These are phyloP conservation scores for Verticillium longisporum DNA, from an alignment of 2,329 filamentous ascomycete species.

Conservation along the genomic window DNA sequence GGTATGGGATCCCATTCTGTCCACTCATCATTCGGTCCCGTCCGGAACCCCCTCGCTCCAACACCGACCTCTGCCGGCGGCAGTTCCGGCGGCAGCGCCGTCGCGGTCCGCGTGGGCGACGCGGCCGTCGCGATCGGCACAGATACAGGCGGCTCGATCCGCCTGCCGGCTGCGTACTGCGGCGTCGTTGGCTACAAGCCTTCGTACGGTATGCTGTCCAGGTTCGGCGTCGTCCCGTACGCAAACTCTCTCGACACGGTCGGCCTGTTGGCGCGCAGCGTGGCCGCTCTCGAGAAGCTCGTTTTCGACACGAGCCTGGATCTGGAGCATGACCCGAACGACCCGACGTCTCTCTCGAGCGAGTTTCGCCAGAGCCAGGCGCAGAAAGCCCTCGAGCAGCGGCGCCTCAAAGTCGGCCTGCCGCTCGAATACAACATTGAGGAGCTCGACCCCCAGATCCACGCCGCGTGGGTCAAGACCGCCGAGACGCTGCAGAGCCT, in stretches of 20 bases:
- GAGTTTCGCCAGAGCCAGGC: constrained; percentile 46
- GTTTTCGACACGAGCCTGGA: constrained; percentile 42
- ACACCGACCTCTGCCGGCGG: constrained; percentile 64
- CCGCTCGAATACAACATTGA: constrained; percentile 80
- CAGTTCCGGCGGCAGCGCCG: constrained; percentile 89
- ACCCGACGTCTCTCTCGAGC: constrained; percentile 65
- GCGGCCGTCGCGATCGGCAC: background rate
- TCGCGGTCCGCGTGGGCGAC: constrained; percentile 52
- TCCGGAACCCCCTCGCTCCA: constrained; percentile 40
- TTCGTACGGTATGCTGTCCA: constrained; percentile 79
- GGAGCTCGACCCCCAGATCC: constrained; percentile 67
- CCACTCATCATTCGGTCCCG: constrained; percentile 61
- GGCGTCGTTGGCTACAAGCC: constrained; percentile 83
- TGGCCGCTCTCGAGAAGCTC: constrained; percentile 43
- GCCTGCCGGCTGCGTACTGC: constrained; percentile 82
- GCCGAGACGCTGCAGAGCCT: constrained; percentile 51
- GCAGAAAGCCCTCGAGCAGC: constrained; percentile 10
- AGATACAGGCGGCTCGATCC: constrained; percentile 74
- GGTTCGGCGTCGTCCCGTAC: constrained; percentile 83
- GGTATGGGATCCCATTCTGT: constrained; percentile 86
- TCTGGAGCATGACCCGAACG: constrained; percentile 54
- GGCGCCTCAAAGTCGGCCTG: constrained; percentile 44
- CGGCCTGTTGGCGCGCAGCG: constrained; percentile 59
- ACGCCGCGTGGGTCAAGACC: constrained; percentile 59
- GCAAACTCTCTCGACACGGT: constrained; percentile 92